Evolutionary conservation across 371 early-diverging fungal species (phyloP).

Genomic region (Conidiobolus incongruus): DNA sequence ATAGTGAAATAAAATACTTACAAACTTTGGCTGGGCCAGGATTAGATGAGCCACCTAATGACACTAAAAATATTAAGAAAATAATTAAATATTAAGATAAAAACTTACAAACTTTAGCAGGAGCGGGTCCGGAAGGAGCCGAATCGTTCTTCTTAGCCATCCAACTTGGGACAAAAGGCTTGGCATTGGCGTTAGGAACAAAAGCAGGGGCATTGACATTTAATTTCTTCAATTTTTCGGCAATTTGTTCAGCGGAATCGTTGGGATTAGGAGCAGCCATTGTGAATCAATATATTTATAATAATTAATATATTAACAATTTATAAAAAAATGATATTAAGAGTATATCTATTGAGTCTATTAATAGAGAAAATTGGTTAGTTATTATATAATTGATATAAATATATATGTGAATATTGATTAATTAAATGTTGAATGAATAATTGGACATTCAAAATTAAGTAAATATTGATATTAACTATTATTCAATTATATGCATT

Average conservation of each 20-base stretch:
- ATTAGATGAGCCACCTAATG: constrained; percentile 5
- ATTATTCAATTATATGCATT: no score
- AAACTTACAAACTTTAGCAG: constrained; percentile 4
- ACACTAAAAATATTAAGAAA: constrained; percentile 9
- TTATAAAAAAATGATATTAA: no score
- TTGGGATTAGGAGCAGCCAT: not conserved
- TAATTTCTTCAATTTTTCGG: constrained; percentile 11
- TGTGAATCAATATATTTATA: no score
- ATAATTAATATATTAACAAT: no score
- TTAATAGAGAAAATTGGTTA: no score
- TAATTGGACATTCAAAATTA: no score
- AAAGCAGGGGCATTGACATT: constrained; percentile 26
- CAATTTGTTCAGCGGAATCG: constrained; percentile 4
- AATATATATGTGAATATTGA: no score
- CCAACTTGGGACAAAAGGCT: constrained; percentile 18
- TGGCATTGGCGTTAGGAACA: constrained; percentile 17
- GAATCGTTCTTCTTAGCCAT: constrained; percentile 5
- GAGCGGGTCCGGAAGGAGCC: not conserved
- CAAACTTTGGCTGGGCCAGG: constrained; percentile 8
- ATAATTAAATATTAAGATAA: constrained; percentile 5
- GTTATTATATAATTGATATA: no score
- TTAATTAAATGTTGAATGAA: no score
- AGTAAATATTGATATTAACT: no score
- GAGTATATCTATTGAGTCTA: no score
- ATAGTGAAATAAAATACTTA: not conserved